phyloP scores from a whole-genome alignment of 495 filamentous ascomycete species.

The Neurospora hispaniola region DNA sequence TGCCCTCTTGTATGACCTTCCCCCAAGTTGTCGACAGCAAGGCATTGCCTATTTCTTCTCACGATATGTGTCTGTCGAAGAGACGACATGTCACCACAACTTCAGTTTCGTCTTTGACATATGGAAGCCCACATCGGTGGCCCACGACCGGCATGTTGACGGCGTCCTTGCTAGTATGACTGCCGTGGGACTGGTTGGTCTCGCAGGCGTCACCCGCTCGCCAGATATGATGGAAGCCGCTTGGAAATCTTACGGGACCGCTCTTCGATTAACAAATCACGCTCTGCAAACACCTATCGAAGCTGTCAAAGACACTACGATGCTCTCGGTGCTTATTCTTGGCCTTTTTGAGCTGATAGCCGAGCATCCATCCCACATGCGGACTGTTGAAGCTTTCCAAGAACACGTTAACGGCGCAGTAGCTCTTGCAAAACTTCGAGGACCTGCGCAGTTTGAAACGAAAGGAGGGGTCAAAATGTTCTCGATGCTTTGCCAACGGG shows the following conservation, averaged over 20 bases:
- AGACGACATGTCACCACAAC: conserved; percentile 27
- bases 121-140: conserved; percentile 23
- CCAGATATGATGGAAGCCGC: conserved; percentile 31
- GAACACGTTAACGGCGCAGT: conserved; percentile 51
- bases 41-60: conserved; percentile 33
- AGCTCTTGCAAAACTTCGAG: conserved; percentile 46
- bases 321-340: conserved; percentile 51
- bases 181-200: conserved; percentile 38
- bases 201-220: conserved; percentile 32
- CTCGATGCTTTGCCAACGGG: conserved; percentile 39
- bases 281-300: conserved; percentile 44
- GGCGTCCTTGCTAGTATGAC: conserved; percentile 33
- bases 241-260: conserved; percentile 37
- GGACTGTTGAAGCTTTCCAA: conserved; percentile 42
- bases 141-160: conserved; percentile 19
- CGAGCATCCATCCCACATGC: conserved; percentile 30
- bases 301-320: conserved; percentile 49
- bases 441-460: conserved; percentile 44
- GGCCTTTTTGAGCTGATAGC: conserved; percentile 47
- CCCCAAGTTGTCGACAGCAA: conserved; percentile 22
- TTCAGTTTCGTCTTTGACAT: conserved; percentile 32
- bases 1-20: conserved; percentile 21
- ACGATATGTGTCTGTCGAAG: conserved; percentile 25
- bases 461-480: conserved; percentile 48
- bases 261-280: conserved; percentile 37